These are phyloP conservation scores for Thraustochytrium striatum DNA, from an alignment of 352 stramenopile genomes.

Conservation along the genomic window DNA sequence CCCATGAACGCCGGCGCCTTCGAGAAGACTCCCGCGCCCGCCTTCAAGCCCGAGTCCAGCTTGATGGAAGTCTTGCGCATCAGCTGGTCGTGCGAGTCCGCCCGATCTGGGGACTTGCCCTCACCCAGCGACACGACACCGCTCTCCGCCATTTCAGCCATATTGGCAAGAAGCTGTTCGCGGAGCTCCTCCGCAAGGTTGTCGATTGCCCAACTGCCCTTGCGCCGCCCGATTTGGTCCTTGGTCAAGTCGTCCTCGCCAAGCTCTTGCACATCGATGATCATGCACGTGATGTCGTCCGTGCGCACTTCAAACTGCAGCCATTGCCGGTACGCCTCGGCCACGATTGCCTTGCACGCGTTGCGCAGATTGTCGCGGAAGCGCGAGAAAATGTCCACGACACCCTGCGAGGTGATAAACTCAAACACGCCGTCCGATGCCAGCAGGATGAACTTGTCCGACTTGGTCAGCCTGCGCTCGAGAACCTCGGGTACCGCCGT, in stretches of 20 bases:
- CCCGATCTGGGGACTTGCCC: neutral
- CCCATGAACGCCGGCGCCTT: neutral
- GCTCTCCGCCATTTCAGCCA: neutral
- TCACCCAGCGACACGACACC: neutral
- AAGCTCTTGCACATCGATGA: slow-evolving; percentile 62
- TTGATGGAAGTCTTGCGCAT: neutral
- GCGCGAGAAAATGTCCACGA: slow-evolving; percentile 93
- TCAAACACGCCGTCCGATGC: slow-evolving; percentile 97
- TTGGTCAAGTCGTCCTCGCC: neutral
- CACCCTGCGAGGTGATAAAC: slow-evolving; percentile 91
- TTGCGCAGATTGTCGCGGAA: slow-evolving; percentile 90
- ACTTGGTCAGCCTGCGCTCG: slow-evolving; percentile 69
- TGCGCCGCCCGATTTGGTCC: slow-evolving; percentile 21
- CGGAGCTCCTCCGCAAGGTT: slow-evolving; percentile 22
- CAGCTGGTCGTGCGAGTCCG: neutral
- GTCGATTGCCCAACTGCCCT: slow-evolving; percentile 15
- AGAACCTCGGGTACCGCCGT: slow-evolving; percentile 92
- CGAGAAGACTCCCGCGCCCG: neutral
- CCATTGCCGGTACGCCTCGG: slow-evolving; percentile 95
- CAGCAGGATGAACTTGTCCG: slow-evolving; percentile 91
- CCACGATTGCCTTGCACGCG: slow-evolving; percentile 90
- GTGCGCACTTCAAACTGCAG: slow-evolving; percentile 96
- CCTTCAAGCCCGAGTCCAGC: neutral
- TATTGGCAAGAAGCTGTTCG: neutral
- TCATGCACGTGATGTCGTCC: slow-evolving; percentile 97